Conservation (phyloP, 2,329 filamentous ascomycete species). For the Ophiostoma quercus region DNA sequence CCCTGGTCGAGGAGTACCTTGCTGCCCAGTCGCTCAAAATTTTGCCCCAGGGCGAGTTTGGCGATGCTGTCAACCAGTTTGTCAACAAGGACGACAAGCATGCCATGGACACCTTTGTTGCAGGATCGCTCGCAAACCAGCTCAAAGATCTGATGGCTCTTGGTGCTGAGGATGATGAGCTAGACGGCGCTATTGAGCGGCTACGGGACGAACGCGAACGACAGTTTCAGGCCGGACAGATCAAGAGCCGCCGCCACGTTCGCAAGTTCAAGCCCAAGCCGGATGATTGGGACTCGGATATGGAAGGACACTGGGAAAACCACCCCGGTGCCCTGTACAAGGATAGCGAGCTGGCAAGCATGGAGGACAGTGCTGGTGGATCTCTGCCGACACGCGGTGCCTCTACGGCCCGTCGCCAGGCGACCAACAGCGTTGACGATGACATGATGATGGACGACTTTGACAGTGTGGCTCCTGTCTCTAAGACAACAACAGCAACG, state of each 20-base stretch:
- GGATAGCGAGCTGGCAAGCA: not conserved
- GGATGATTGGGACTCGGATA: conserved; percentile 78
- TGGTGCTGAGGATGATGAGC: conserved; percentile 63
- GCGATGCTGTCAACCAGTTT: conserved; percentile 87
- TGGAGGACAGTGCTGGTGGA: not conserved
- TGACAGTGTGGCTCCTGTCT: conserved; percentile 45
- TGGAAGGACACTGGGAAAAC: conserved; percentile 81
- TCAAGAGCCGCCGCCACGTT: conserved; percentile 37
- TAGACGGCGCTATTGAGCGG: conserved; percentile 71
- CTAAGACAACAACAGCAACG: conserved; percentile 22
- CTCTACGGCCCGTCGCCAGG: not conserved
- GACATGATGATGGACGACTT: conserved; percentile 48
- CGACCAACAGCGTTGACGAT: conserved; percentile 39
- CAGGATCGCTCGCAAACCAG: conserved; percentile 64
- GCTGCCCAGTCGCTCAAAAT: conserved; percentile 85
- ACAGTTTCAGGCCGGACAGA: conserved; percentile 62
- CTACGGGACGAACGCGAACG: conserved; percentile 66
- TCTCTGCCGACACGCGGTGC: not conserved
- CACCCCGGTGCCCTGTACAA: conserved; percentile 60
- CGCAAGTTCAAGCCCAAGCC: conserved; percentile 68
- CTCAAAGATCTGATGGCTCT: conserved; percentile 64
- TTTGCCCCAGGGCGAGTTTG: conserved; percentile 84
- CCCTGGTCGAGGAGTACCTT: conserved; percentile 82
- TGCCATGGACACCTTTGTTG: conserved; percentile 77
- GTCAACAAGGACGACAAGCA: conserved; percentile 94